Percentiles rank a stretch among this genome's conserved stretches.
These are phyloP conservation scores for Globisporangium emineosum DNA, from an alignment of 352 stramenopile genomes.

Conservation along the genomic window DNA sequence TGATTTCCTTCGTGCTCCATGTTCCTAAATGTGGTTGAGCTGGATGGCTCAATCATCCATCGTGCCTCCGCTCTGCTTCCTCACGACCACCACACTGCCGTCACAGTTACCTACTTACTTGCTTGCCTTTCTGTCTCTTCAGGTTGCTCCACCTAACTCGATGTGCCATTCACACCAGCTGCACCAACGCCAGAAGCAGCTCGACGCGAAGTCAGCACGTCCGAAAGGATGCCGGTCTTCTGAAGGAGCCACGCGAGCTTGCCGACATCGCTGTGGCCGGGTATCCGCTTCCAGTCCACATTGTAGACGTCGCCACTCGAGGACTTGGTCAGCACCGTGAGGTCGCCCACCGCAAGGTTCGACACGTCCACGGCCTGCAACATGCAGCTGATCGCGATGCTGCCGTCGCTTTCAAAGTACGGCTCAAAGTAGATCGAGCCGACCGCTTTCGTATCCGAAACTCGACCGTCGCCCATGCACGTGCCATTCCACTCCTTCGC, in stretches of 20 bases:
- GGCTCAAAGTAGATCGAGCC: conserved; percentile 77
- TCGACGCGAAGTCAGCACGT: conserved; percentile 18
- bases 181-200: neutral
- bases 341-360: conserved; percentile 22
- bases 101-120: neutral
- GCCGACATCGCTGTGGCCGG: conserved; percentile 56
- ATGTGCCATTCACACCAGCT: conserved; percentile 7
- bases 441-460: conserved; percentile 66
- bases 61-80: neutral
- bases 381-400: conserved; percentile 68
- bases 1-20: too few relatives aligned
- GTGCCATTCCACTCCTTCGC: conserved; percentile 80
- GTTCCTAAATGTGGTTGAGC: neutral
- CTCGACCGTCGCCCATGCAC: conserved; percentile 82
- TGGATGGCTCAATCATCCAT: neutral
- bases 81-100: neutral
- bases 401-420: conserved; percentile 49
- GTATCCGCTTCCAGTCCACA: conserved; percentile 82
- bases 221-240: conserved; percentile 52
- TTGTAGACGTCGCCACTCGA: conserved; percentile 47
- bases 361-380: conserved; percentile 59
- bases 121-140: neutral
- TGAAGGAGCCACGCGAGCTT: conserved; percentile 79
- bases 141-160: neutral
- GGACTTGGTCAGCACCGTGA: conserved; percentile 37